Percentiles rank a stretch among this genome's conserved stretches.
phyloP scores from a whole-genome alignment of 108 stramenopile species.

The Conticribra weissflogii region DNA sequence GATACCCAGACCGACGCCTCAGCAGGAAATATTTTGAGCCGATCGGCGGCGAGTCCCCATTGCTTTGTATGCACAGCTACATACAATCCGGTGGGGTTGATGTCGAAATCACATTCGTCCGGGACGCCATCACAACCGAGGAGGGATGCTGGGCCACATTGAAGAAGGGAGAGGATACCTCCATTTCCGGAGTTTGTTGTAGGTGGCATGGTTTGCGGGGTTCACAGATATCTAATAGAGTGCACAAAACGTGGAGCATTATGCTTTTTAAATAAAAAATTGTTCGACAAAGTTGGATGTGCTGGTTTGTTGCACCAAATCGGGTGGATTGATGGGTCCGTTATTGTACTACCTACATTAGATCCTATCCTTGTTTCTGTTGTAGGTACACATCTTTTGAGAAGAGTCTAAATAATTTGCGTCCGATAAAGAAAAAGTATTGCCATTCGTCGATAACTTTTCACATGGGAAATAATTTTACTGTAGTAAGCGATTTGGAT shows the following conservation, averaged over 20 bases:
- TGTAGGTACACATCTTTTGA: no score
- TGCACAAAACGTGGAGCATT: no score
- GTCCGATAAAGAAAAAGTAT: no score
- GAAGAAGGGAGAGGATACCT: conserved; percentile 19
- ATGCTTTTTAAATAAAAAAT: no score
- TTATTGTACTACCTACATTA: no score
- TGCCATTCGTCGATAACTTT: no score
- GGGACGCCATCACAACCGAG: background rate
- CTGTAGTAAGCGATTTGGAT: no score
- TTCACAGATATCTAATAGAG: background rate
- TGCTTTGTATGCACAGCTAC: conserved; percentile 69
- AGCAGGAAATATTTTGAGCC: conserved; percentile 60
- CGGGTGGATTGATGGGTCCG: no score
- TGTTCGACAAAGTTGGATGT: background rate
- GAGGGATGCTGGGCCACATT: conserved; percentile 5
- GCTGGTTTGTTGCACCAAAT: background rate
- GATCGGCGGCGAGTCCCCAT: conserved; percentile 62
- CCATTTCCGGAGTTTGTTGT: conserved; percentile 6
- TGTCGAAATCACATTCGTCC: conserved; percentile 62
- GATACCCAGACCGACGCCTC: conserved; percentile 77
- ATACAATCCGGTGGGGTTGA: conserved; percentile 63
- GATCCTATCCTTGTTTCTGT: no score
- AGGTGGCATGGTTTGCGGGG: background rate
- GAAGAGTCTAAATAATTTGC: no score
- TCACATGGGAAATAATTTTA: no score